These are phyloP conservation scores for Macrophomina phaseolina DNA, from an alignment of 2,329 filamentous ascomycete species.

Conservation along the genomic window DNA sequence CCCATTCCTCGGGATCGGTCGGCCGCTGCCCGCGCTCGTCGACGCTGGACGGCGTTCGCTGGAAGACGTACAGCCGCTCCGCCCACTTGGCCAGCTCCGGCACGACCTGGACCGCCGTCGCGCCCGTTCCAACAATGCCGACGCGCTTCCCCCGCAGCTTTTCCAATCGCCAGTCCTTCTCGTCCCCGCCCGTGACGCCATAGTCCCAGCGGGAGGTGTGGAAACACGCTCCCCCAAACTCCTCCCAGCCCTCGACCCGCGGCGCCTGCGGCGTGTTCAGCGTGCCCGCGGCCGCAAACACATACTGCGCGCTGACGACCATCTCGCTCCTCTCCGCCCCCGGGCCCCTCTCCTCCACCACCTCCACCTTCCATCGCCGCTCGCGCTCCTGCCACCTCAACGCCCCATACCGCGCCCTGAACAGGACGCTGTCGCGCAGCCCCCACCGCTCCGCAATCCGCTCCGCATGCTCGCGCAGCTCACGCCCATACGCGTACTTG, in stretches of 20 bases:
- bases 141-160: slow-evolving; percentile 30
- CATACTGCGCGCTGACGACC: slow-evolving; percentile 37
- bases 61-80: slow-evolving; percentile 32
- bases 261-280: slow-evolving; percentile 42
- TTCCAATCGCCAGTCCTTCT: slow-evolving; percentile 34
- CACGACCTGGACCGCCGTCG: slow-evolving; percentile 37
- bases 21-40: slow-evolving; percentile 44
- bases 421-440: slow-evolving; percentile 46
- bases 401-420: slow-evolving; percentile 42
- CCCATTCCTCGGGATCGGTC: slow-evolving; percentile 52
- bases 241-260: slow-evolving; percentile 39
- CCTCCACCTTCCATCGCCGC: slow-evolving; percentile 41
- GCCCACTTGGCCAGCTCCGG: slow-evolving; percentile 36
- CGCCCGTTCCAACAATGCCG: slow-evolving; percentile 37
- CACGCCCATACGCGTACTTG: slow-evolving; percentile 42
- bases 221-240: slow-evolving; percentile 42
- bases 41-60: slow-evolving; percentile 43
- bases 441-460: slow-evolving; percentile 50
- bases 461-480: slow-evolving; percentile 43
- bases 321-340: slow-evolving; percentile 37
- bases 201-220: slow-evolving; percentile 35
- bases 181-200: slow-evolving; percentile 43
- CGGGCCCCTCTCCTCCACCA: slow-evolving; percentile 48
- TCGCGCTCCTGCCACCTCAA: slow-evolving; percentile 58
- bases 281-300: slow-evolving; percentile 36